Evolutionary conservation across 202 grass and related monocot genomes (phyloP).

Genomic region (Bolboschoenoplectus hybrid): DNA sequence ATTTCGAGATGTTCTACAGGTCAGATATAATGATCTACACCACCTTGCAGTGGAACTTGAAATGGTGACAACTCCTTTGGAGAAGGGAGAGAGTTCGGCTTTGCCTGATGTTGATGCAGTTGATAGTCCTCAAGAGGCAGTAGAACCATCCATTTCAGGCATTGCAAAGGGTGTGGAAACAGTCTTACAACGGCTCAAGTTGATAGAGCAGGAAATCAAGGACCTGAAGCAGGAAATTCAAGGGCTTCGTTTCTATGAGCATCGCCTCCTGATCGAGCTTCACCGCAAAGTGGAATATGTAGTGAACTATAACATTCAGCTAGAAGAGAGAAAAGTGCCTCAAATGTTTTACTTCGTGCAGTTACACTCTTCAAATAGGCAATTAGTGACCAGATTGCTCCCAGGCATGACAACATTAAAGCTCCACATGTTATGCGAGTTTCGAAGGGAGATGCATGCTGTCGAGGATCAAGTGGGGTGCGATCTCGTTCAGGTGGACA

Average conservation of each 20-base stretch:
- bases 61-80: slow-evolving; percentile 36
- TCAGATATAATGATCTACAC: slow-evolving; percentile 86
- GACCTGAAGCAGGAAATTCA: slow-evolving; percentile 89
- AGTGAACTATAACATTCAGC: slow-evolving; percentile 70
- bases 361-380: slow-evolving; percentile 49
- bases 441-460: slow-evolving; percentile 85
- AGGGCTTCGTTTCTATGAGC: slow-evolving; percentile 80
- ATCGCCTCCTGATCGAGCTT: slow-evolving; percentile 74
- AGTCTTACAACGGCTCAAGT: slow-evolving; percentile 84
- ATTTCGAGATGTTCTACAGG: slow-evolving; percentile 80
- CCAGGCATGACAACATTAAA: slow-evolving; percentile 70
- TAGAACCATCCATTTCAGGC: slow-evolving; percentile 81
- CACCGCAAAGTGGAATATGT: slow-evolving; percentile 83
- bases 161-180: slow-evolving; percentile 90
- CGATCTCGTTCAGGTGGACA: slow-evolving; percentile 82
- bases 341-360: slow-evolving; percentile 90
- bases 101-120: background rate
- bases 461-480: slow-evolving; percentile 88
- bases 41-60: slow-evolving; percentile 79
- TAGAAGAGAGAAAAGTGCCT: slow-evolving; percentile 84
- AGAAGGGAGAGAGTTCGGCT: slow-evolving; percentile 12
- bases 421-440: slow-evolving; percentile 86
- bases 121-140: slow-evolving; percentile 11
- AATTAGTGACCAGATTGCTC: slow-evolving; percentile 72
- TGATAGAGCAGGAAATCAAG: slow-evolving; percentile 83